Evolutionary conservation across 441 rosid genomes (phyloP), one percentile per base, ranked within the genome.

Genomic region (Viola pubescens): DNA sequence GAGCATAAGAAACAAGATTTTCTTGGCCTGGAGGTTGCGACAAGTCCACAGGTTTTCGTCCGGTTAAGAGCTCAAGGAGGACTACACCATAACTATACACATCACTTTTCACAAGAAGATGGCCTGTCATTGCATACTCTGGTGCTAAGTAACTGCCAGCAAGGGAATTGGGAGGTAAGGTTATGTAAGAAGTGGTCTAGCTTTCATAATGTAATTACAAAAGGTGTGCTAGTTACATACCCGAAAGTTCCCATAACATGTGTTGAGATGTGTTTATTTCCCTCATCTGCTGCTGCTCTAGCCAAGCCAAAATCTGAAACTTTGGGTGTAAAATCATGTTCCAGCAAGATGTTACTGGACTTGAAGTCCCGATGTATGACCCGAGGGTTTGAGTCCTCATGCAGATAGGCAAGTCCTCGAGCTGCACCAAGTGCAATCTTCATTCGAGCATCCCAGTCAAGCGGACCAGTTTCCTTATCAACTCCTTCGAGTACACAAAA

Each of bases 21-120:
- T 87, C 90, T 71, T 84, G 85, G 51, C 90, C 90, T 0, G 77
- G 80, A 40, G 86, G 86, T 60, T 79, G 84, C 8, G 82, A 77
- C 70, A 87, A 72, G 78, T 87, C 94, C 45, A 87, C 87, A 3
- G 94, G 90, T 67, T 87, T 84, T 68, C 80, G 71, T 52, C 90
- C 87, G 0, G 88, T 82, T 57, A 87, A 71, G 56, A 87, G 90
- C 75, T 87, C 90, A n/a, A 87, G 88, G 58, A 87, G 88, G 64
- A 87, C 90, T 0, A 87, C 94, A n/a, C 94, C 94, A 7, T 84
- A 87, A 70, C 94, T 84, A 61, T 84, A 86, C 37, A 84, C 94
- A 16, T 86, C 94, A 5, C 94, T 86, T 62, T 84, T 86, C 49
- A 87, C 90, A 2, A 84, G 86, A 60, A 87, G 88, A 67, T 86